Evolutionary conservation across 371 early-diverging fungal genomes (phyloP), one percentile per base, ranked within the genome.

Genomic region (Homolaphlyctis polyrhiza): DNA sequence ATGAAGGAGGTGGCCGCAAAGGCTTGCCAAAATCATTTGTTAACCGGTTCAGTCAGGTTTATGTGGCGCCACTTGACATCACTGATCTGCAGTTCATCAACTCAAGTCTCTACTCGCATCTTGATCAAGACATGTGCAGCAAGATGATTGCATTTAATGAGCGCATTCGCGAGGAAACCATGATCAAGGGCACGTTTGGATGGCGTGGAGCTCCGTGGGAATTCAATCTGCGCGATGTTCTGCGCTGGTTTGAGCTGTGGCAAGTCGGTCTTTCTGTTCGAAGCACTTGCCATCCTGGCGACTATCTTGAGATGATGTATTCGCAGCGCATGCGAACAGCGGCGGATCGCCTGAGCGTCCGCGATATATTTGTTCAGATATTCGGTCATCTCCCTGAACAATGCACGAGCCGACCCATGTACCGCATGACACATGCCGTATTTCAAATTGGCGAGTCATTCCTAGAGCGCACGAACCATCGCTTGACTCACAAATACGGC

Each of bases 11-110:
- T 66, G 99, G 99, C 28, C 89, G 99, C 59, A 99, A 99, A 73
- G 96, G 97, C 39, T 84, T 99, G 27, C 99, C 99, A 16, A 92
- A 93, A 65, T 95, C 96, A 21, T 99, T 99, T 77, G 86, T 97
- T 52, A 98, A 99, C 74, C 87, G 99, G 39, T 99, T 99, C 76
- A 92, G 96, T 0, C 92, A 89, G 62, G 95, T 99, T 28, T 92
- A 91, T 71, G 88, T 99, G 47, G 93, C 93, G 34, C 89, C 88
- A 28, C 76, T 98, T 48, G 76, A 74, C 1, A 80, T 84, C 14
- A 81, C 83, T 23, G 98, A 98, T 72, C 75, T 95, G 60, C 74
- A 81, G 33, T 84, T 86, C 54, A 95, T 97, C 66, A 84, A 88
- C 64, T 68, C 80, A 57, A 81, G 81, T 62, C 64, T 91, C 36